Base-by-base conservation (phyloP, 495 filamentous ascomycete species). In the Xylaria longipes region DNA sequence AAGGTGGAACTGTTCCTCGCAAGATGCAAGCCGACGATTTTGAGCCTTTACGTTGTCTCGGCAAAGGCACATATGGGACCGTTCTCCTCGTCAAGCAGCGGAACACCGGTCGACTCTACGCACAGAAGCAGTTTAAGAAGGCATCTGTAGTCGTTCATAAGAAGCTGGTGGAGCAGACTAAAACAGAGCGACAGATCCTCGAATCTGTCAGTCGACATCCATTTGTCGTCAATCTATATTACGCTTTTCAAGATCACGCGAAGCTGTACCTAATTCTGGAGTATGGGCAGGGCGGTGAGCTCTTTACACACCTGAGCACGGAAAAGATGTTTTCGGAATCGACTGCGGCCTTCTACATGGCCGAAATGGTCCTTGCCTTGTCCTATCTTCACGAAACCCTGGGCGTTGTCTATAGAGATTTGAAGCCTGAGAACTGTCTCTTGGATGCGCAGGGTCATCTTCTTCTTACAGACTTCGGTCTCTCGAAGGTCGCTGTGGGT, bases 111-210 rank as follows among this genome's bases (percentile, higher is more conserved):
- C 92, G 94, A 54, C 89, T 99, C 4, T 99, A 92, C 77, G 97
- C 96, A 1, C 96, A 99, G 84, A 99, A 99, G 83, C 97, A 98
- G 84, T 95, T 99, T 82, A 93, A 94, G 77, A 99, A 99, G 79
- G 96, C 96, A 1, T 95, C 94, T 1, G 82, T 98, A 52, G 91
- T 93, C 7, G 93, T 98, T 14, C 93, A 96, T 80, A 98, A 97
- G 84, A 92, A 92, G 73, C 86, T 98, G 15, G 87, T 98, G 50
- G 96, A 98, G 83, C 96, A 99, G 79, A 98, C 96, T 48, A 97
- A 97, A 85, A 97, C 96, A 14, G 96, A 99, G 82, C 93, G 96
- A 48, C 89, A 89, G 66, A 97, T 99, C 70, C 86, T 99, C 58
- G 96, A 99, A 81, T 95, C 93, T 72, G 92, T 99, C 80, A 97